Conservation (phyloP, 2,329 filamentous ascomycete species). For the Claviceps sp. region DNA sequence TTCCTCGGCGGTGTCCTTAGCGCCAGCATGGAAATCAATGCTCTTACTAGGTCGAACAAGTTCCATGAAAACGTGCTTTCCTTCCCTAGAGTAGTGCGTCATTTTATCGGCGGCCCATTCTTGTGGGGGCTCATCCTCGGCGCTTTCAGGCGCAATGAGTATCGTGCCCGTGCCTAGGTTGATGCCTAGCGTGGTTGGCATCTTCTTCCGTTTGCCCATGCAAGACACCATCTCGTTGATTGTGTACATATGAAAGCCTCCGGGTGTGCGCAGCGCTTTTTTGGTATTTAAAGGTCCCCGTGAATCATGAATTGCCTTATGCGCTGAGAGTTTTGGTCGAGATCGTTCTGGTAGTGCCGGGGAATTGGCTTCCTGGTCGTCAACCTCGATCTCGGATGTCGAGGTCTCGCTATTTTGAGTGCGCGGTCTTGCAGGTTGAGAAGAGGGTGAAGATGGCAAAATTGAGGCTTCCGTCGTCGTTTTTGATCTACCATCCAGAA, state of each 20-base stretch:
- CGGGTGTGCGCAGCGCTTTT: conserved; percentile 46
- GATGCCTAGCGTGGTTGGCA: conserved; percentile 93
- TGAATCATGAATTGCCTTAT: background rate
- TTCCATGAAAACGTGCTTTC: conserved; percentile 95
- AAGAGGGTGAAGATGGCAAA: conserved; percentile 12
- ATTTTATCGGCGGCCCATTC: conserved; percentile 93
- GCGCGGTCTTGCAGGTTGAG: conserved; percentile 15
- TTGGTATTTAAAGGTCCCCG: background rate
- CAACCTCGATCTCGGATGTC: conserved; percentile 18
- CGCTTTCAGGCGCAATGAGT: conserved; percentile 77
- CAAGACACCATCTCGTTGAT: conserved; percentile 96
- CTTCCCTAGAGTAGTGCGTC: conserved; percentile 95
- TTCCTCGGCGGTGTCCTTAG: conserved; percentile 91
- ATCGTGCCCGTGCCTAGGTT: conserved; percentile 81
- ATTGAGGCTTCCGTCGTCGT: conserved; percentile 16
- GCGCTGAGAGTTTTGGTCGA: conserved; percentile 6
- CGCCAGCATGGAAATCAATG: conserved; percentile 90
- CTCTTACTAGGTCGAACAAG: conserved; percentile 86
- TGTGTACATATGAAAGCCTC: conserved; percentile 88
- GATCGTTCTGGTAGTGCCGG: conserved; percentile 27
- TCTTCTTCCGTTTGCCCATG: conserved; percentile 94
- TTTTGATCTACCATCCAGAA: conserved; percentile 35
- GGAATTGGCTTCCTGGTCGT: conserved; percentile 19
- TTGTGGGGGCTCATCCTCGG: conserved; percentile 68
- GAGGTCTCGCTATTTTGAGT: conserved; percentile 15